Evolutionary conservation across 768 basidiomycete genomes (phyloP).

Genomic region (Lyophyllum semitale): DNA sequence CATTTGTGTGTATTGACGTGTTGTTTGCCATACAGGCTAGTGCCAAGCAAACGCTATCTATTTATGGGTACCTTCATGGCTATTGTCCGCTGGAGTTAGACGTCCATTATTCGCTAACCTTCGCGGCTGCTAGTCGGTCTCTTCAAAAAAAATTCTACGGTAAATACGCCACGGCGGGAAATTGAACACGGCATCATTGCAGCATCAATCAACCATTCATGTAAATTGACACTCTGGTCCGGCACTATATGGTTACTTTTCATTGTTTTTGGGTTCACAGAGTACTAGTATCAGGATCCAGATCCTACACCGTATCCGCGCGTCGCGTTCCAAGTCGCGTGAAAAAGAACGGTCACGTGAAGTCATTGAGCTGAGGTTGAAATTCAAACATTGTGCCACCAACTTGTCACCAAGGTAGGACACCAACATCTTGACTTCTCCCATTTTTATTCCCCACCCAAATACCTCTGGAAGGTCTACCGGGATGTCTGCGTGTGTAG

Average conservation of each 20-base stretch:
- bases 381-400: too few relatives aligned
- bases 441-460: background rate
- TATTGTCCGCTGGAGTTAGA: background rate
- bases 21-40: constrained; percentile 27
- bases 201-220: too few relatives aligned
- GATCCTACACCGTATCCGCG: too few relatives aligned
- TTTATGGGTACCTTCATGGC: background rate
- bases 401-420: background rate
- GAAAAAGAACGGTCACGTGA: background rate
- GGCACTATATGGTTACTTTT: too few relatives aligned
- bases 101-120: background rate
- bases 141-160: too few relatives aligned
- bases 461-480: background rate
- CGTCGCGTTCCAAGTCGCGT: too few relatives aligned
- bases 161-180: too few relatives aligned
- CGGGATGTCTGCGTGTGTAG: background rate
- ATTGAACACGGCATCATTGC: too few relatives aligned
- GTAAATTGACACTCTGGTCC: too few relatives aligned
- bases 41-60: constrained; percentile 1
- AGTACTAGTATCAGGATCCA: too few relatives aligned
- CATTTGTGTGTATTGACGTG: constrained; percentile 33
- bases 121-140: too few relatives aligned
- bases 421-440: background rate
- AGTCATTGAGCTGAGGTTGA: background rate
- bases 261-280: too few relatives aligned